Conservation (phyloP, 192 early-diverging fungal species). For the Backusella circina region DNA sequence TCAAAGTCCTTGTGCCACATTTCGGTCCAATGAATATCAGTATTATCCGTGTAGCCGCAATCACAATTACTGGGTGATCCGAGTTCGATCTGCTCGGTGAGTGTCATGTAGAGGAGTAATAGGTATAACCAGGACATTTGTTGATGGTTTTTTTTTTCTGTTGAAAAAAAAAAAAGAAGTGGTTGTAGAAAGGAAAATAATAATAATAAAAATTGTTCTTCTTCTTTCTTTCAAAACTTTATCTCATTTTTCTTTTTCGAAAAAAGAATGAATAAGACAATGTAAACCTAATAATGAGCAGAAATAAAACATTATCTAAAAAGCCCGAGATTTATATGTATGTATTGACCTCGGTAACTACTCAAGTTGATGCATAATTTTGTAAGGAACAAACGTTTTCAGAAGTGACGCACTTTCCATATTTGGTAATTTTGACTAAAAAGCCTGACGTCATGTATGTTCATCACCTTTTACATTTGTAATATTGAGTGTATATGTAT, state of each 20-base stretch:
- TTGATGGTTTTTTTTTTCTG: background rate
- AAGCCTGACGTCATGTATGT: too few relatives aligned
- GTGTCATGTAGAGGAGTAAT: background rate
- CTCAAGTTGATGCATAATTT: background rate
- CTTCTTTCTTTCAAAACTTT: background rate
- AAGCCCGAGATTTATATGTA: background rate
- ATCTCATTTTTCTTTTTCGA: background rate
- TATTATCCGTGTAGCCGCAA: slow-evolving; percentile 16
- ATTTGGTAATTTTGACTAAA: too few relatives aligned
- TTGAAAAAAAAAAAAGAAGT: background rate
- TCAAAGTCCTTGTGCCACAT: slow-evolving; percentile 19
- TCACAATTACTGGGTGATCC: slow-evolving; percentile 6
- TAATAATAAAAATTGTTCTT: background rate
- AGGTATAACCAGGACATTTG: background rate
- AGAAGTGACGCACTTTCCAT: too few relatives aligned
- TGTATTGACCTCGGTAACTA: background rate
- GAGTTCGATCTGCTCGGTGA: background rate
- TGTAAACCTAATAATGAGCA: background rate
- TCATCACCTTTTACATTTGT: too few relatives aligned
- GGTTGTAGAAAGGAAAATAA: background rate
- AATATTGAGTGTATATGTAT: too few relatives aligned
- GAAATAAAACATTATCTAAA: background rate
- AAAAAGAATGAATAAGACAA: background rate
- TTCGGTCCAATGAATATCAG: background rate
- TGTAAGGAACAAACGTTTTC: too few relatives aligned